phyloP scores from a whole-genome alignment of 805 yeast species.

The Ogataea chonburiensis region DNA sequence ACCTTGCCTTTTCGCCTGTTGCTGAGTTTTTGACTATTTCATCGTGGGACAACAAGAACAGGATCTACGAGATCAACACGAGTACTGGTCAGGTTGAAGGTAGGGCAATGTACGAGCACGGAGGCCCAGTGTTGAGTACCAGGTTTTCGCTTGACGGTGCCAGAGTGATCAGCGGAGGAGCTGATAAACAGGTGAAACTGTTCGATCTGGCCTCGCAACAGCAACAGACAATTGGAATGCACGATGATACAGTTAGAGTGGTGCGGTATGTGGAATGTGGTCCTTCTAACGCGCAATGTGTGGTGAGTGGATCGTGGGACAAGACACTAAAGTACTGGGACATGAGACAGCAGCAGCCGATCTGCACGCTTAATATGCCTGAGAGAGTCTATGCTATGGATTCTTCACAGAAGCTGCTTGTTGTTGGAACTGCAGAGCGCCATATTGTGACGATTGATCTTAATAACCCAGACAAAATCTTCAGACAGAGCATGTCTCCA shows the following conservation, averaged over 20 bases:
- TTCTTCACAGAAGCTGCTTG: slow-evolving; percentile 72
- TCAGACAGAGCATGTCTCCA: slow-evolving; percentile 71
- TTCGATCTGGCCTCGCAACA: slow-evolving; percentile 85
- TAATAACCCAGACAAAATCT: slow-evolving; percentile 78
- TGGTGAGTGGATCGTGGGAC: slow-evolving; percentile 96
- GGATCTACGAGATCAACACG: slow-evolving; percentile 82
- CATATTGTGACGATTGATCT: slow-evolving; percentile 76
- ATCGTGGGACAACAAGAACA: slow-evolving; percentile 93
- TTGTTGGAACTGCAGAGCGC: slow-evolving; percentile 92
- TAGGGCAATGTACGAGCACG: slow-evolving; percentile 85
- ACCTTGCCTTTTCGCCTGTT: slow-evolving; percentile 80
- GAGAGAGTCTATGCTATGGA: slow-evolving; percentile 93
- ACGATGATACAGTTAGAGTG: slow-evolving; percentile 73
- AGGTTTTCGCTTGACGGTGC: slow-evolving; percentile 88
- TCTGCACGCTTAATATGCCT: slow-evolving; percentile 78
- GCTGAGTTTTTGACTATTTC: slow-evolving; percentile 79
- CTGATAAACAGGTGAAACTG: slow-evolving; percentile 82
- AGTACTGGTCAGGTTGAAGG: slow-evolving; percentile 79
- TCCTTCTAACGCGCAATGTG: slow-evolving; percentile 74
- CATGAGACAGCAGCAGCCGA: slow-evolving; percentile 77
- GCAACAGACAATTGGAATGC: slow-evolving; percentile 79
- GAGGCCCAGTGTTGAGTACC: slow-evolving; percentile 79
- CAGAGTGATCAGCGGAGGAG: slow-evolving; percentile 84
- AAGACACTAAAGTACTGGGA: slow-evolving; percentile 95
- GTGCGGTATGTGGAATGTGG: slow-evolving; percentile 83